Evolutionary conservation across 2,329 filamentous ascomycete species (phyloP).

Genomic region (Phaeosphaeria sp.): DNA sequence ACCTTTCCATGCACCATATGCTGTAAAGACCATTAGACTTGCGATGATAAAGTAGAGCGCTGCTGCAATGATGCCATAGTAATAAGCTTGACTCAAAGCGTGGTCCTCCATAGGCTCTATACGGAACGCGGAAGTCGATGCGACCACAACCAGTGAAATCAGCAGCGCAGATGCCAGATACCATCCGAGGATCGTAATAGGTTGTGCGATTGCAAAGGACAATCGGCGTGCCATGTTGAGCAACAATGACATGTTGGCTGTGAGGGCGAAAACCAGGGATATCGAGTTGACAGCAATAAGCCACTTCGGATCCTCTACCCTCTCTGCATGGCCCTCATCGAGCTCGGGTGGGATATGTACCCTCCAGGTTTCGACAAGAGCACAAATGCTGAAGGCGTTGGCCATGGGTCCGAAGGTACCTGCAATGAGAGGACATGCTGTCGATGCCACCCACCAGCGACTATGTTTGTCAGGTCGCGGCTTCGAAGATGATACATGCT

Average conservation of each 20-base stretch:
- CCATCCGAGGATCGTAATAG: slow-evolving; percentile 68
- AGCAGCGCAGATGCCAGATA: slow-evolving; percentile 62
- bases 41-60: slow-evolving; percentile 64
- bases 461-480: slow-evolving; percentile 32
- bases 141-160: slow-evolving; percentile 59
- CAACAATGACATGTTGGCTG: slow-evolving; percentile 62
- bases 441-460: slow-evolving; percentile 68
- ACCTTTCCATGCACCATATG: slow-evolving; percentile 60
- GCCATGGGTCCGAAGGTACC: slow-evolving; percentile 63
- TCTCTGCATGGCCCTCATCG: slow-evolving; percentile 53
- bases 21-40: slow-evolving; percentile 62
- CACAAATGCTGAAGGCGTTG: slow-evolving; percentile 62
- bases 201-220: slow-evolving; percentile 63
- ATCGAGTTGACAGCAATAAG: slow-evolving; percentile 63
- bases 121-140: slow-evolving; percentile 54
- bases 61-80: slow-evolving; percentile 66
- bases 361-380: slow-evolving; percentile 64
- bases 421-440: slow-evolving; percentile 64
- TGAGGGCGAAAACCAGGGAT: slow-evolving; percentile 61
- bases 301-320: slow-evolving; percentile 63
- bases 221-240: slow-evolving; percentile 66
- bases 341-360: slow-evolving; percentile 56
- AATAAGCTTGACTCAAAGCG: slow-evolving; percentile 64
- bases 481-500: not conserved
- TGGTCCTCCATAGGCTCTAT: slow-evolving; percentile 52